Evolutionary conservation across 23 red algal genomes (phyloP).

Genomic region (Gracilariopsis chorda): DNA sequence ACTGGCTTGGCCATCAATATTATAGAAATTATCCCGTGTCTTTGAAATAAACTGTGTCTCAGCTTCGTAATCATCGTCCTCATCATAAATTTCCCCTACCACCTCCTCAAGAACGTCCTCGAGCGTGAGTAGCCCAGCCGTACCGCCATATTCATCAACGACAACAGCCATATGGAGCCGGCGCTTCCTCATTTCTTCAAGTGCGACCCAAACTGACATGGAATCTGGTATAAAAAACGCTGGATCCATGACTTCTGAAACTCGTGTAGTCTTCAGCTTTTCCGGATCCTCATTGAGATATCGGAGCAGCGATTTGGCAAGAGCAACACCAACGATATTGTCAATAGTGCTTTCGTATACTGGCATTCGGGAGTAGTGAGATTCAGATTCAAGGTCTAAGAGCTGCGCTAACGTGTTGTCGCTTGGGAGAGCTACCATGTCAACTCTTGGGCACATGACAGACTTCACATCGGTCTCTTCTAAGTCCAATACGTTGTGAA

Average conservation of each 20-base stretch:
- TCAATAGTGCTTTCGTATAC: slow-evolving; percentile 84
- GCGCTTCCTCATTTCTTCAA: slow-evolving; percentile 95
- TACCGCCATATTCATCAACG: slow-evolving; percentile 99
- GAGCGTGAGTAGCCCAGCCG: slow-evolving; percentile 92
- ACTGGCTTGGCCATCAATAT: slow-evolving; percentile 82
- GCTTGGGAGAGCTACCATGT: slow-evolving; percentile 72
- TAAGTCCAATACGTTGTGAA: slow-evolving; percentile 90
- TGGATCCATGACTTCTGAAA: slow-evolving; percentile 83
- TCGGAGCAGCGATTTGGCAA: slow-evolving; percentile 79
- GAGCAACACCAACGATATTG: slow-evolving; percentile 90
- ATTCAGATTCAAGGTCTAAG: slow-evolving; percentile 68
- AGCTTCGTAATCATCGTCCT: slow-evolving; percentile 95
- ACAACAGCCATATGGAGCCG: slow-evolving; percentile 97
- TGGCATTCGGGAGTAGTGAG: slow-evolving; percentile 93
- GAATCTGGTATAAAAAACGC: slow-evolving; percentile 96
- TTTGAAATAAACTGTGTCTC: slow-evolving; percentile 56
- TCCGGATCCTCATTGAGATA: slow-evolving; percentile 66
- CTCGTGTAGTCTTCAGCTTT: slow-evolving; percentile 42
- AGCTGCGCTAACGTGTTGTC: slow-evolving; percentile 57
- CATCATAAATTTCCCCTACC: slow-evolving; percentile 99
- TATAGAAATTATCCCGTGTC: slow-evolving; percentile 26
- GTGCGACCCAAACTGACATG: slow-evolving; percentile 88
- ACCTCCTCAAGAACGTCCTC: slow-evolving; percentile 99
- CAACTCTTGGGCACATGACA: slow-evolving; percentile 96
- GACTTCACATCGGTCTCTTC: slow-evolving; percentile 93